phyloP scores from a whole-genome alignment of 495 filamentous ascomycete species.

The Penicillium lividum region DNA sequence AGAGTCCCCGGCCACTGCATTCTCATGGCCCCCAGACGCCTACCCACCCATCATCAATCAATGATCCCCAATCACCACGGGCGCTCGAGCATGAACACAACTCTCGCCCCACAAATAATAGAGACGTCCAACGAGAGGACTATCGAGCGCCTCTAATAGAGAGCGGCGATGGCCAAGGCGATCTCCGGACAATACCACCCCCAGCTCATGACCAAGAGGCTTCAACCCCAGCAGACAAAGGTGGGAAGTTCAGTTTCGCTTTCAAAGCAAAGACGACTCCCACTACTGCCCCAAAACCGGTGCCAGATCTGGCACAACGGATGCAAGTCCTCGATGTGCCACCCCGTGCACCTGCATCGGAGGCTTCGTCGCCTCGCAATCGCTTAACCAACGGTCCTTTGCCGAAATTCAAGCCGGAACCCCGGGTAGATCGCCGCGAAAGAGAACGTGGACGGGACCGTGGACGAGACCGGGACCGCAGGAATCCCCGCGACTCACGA shows the following conservation, averaged over 20 bases:
- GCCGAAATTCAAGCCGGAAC: constrained; percentile 46
- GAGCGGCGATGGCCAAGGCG: constrained; percentile 34
- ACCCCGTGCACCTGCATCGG: constrained; percentile 34
- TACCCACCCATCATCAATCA: constrained; percentile 30
- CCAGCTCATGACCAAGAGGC: constrained; percentile 48
- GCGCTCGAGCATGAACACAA: constrained; percentile 59
- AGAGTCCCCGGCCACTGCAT: constrained; percentile 35
- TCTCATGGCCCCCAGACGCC: constrained; percentile 28
- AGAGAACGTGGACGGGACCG: constrained; percentile 50
- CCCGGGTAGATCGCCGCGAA: constrained; percentile 44
- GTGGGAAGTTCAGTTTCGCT: constrained; percentile 83
- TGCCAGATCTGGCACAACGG: constrained; percentile 67
- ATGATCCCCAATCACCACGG: constrained; percentile 36
- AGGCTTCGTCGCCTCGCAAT: constrained; percentile 37
- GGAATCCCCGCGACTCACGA: constrained; percentile 44
- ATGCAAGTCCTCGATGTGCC: constrained; percentile 59
- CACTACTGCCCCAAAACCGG: constrained; percentile 61
- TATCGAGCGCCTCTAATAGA: constrained; percentile 41
- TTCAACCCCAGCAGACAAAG: constrained; percentile 55
- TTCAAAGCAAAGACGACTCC: constrained; percentile 73
- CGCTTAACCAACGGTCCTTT: constrained; percentile 40
- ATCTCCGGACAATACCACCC: constrained; percentile 48
- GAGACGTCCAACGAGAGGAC: constrained; percentile 63
- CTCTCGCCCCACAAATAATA: constrained; percentile 57
- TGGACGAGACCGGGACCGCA: constrained; percentile 41